A percentile compares a stretch with the other conserved stretches of the same genome.
Evolutionary conservation across 306 rosid species (phyloP).

Genomic region (Sechiopsis laciniata): DNA sequence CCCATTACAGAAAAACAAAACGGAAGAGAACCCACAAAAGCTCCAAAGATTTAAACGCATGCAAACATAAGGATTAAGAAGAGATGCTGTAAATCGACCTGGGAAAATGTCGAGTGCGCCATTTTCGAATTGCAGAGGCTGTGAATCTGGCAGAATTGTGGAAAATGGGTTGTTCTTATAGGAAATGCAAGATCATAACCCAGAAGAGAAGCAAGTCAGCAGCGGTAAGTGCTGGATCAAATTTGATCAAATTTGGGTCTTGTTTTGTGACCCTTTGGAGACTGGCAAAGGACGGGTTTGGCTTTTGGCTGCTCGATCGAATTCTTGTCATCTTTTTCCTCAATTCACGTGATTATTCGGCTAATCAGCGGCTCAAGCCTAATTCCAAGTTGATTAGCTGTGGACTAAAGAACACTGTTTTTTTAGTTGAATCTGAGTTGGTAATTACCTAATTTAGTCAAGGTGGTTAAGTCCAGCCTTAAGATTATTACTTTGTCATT

Average conservation of each 20-base stretch:
- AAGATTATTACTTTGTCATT: too few species aligned
- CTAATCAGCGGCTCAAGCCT: not conserved
- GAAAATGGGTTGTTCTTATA: constrained; percentile 18
- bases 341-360: too few species aligned
- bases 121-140: constrained; percentile 27
- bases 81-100: constrained; percentile 27
- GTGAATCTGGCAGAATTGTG: not conserved
- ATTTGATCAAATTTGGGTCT: not conserved
- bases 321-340: not conserved
- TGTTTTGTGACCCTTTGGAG: constrained; percentile 36
- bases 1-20: constrained; percentile 4
- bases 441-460: too few species aligned
- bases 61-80: constrained; percentile 14
- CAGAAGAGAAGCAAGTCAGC: constrained; percentile 3
- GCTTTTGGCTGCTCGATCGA: constrained; percentile 29
- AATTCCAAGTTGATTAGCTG: not conserved
- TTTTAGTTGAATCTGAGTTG: not conserved
- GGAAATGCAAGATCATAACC: constrained; percentile 19
- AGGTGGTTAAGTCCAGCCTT: too few species aligned
- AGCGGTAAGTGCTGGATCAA: too few species aligned
- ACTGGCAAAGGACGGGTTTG: constrained; percentile 36
- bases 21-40: constrained; percentile 10
- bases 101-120: constrained; percentile 40
- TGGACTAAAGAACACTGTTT: not conserved
- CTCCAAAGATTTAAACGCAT: constrained; percentile 14